Evolutionary conservation across 2,329 filamentous ascomycete genomes (phyloP).

Genomic region (Hypoxylon sp.): DNA sequence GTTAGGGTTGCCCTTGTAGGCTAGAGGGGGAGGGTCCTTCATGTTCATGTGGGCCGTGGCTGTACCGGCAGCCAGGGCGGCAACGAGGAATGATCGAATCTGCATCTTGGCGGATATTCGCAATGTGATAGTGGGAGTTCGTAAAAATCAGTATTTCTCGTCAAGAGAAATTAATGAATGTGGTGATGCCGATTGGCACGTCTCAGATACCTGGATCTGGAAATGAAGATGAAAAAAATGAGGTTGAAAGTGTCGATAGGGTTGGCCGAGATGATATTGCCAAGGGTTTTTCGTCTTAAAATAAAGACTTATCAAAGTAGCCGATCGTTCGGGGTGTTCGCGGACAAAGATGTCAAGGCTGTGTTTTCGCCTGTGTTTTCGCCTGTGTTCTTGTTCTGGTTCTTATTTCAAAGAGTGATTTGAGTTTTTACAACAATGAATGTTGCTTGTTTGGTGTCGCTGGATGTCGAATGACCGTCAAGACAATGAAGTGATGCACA

Average conservation of each 20-base stretch:
- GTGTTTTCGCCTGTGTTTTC: too few relatives aligned
- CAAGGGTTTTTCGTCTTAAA: conserved; percentile 11
- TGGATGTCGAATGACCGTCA: conserved; percentile 30
- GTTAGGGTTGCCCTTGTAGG: conserved; percentile 61
- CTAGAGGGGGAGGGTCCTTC: conserved; percentile 60
- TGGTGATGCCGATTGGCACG: conserved; percentile 29
- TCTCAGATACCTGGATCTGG: conserved; percentile 24
- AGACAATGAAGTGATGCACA: conserved; percentile 30
- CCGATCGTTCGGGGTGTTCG: conserved; percentile 4
- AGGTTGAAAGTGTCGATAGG: conserved; percentile 3
- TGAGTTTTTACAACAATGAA: conserved; percentile 15
- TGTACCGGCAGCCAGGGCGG: conserved; percentile 54
- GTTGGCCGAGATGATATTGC: conserved; percentile 3
- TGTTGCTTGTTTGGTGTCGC: conserved; percentile 20
- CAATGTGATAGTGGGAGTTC: conserved; percentile 23
- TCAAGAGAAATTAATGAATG: conserved; percentile 27
- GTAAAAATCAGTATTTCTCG: conserved; percentile 32
- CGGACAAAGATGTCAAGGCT: too few relatives aligned
- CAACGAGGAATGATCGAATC: conserved; percentile 48
- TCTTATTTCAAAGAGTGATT: too few relatives aligned
- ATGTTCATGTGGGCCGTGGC: conserved; percentile 66
- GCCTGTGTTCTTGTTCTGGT: too few relatives aligned
- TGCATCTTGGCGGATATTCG: conserved; percentile 53
- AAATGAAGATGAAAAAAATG: too few relatives aligned
- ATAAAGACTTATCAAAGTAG: too few relatives aligned